phyloP scores from a whole-genome alignment of 176 grass and related monocot genomes.

The Miscanthus lutarioriparius region DNA sequence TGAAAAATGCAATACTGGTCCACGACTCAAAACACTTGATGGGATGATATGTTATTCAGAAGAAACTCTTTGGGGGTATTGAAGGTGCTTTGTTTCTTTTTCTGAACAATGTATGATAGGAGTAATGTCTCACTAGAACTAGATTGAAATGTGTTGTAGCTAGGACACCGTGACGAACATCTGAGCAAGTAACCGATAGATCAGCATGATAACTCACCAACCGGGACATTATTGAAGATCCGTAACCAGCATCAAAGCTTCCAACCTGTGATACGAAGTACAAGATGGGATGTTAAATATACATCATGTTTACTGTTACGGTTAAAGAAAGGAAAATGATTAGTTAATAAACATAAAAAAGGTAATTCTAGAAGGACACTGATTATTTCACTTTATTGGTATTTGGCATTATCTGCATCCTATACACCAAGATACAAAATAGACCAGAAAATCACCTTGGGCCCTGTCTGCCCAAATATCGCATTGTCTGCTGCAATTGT shows the following conservation, averaged over 20 bases:
- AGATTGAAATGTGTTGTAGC: neutral
- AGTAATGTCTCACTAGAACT: neutral
- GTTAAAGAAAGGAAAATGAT: neutral
- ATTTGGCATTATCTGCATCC: no score
- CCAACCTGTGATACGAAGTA: conserved; percentile 46
- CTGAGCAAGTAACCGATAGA: neutral
- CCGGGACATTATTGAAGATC: conserved; percentile 92
- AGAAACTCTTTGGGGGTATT: neutral
- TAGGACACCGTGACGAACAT: no score
- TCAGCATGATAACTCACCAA: conserved; percentile 57
- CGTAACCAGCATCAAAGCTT: no score
- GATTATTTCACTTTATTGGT: neutral
- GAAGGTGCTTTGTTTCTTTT: neutral
- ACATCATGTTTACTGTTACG: neutral
- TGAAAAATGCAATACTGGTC: neutral
- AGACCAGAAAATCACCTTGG: conserved; percentile 57
- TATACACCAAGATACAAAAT: neutral
- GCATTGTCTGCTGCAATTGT: conserved; percentile 95
- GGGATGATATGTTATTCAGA: neutral
- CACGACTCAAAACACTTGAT: neutral
- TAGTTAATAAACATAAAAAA: neutral
- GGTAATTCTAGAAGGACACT: no score
- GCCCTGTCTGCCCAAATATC: conserved; percentile 90
- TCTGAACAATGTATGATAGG: neutral
- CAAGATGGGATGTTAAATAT: neutral